Evolutionary conservation across 2,329 filamentous ascomycete genomes (phyloP), one percentile per base, ranked within the genome.

Genomic region (Penicillium sp.): DNA sequence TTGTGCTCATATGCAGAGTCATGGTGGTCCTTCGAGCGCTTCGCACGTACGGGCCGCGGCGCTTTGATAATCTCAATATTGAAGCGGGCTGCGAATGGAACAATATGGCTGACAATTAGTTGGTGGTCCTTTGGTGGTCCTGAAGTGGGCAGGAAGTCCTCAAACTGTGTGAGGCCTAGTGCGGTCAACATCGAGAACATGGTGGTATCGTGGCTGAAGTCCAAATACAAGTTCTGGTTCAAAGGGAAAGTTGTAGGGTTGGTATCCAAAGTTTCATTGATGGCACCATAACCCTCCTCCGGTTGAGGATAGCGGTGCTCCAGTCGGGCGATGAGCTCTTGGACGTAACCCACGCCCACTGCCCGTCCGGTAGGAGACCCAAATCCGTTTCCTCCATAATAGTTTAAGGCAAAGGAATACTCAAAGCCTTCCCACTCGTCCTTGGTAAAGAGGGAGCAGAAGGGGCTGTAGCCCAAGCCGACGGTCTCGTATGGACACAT

Each of bases 401-500:
- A 91, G 31, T 69, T 73, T 35, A 91, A 77, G 61, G 91, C 89
- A 53, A 88, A 78, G 4, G 82, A 82, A 72, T 92, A 92, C 54
- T 86, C 85, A 66, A 88, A 91, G 37, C 80, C 83, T 47, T 83
- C 74, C 88, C 88, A 92, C 68, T 92, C 89, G 19, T 86, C 78
- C 61, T 87, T 89, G 0, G 84, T 90, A 69, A 91, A 92, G 4
- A 92, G 79, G 25, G 84, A 77, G 67, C 89, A 92, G 76, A 89
- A 92, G 10, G 79, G 80, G 62, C 86, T 89, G 75, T 85, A 91
- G 22, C 89, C 89, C 56, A 88, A 86, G 1, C 87, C 85, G n/a
- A 90, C 82, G 0, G 87, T 90, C 71, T 92, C 89, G 66, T 91
- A 92, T 0, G 88, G 85, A 63, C 89, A 92, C 68, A 91, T 79